Percentiles rank a stretch among this genome's conserved stretches.
These are phyloP conservation scores for Chlorophyllum brunneum DNA, from an alignment of 768 basidiomycete species.

Conservation along the genomic window DNA sequence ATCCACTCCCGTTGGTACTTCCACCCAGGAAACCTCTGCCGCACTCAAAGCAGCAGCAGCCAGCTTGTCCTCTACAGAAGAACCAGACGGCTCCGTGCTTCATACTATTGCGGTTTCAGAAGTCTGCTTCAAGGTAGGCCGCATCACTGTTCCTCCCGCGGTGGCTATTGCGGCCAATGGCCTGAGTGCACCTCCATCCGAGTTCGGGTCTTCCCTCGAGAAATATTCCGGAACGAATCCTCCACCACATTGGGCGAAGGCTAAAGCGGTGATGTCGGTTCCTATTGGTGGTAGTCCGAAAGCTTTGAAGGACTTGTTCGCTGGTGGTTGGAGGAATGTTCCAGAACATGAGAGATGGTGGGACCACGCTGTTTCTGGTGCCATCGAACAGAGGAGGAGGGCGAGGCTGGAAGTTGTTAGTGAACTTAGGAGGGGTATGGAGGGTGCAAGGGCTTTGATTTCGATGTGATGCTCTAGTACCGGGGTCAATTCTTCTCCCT, in stretches of 20 bases:
- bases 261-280: conserved; percentile 31
- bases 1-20: conserved; percentile 6
- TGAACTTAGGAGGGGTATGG: conserved; percentile 31
- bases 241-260: conserved; percentile 47
- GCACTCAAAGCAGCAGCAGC: conserved; percentile 26
- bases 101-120: conserved; percentile 65
- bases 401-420: conserved; percentile 30
- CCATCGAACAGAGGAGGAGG: conserved; percentile 38
- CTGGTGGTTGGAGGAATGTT: conserved; percentile 59
- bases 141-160: conserved; percentile 71
- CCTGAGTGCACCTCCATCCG: conserved; percentile 32
- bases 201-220: conserved; percentile 7
- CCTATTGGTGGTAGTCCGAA: conserved; percentile 31
- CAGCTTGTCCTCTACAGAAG: conserved; percentile 15
- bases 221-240: conserved; percentile 37
- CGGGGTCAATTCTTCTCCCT: no score
- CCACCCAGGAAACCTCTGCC: conserved; percentile 6
- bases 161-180: conserved; percentile 61
- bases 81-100: conserved; percentile 52
- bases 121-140: conserved; percentile 64
- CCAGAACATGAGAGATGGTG: conserved; percentile 64
- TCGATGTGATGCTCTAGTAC: neutral
- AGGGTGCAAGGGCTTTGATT: conserved; percentile 24
- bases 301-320: conserved; percentile 43
- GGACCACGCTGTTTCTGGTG: conserved; percentile 53